Base-by-base conservation (phyloP, 495 filamentous ascomycete genomes). In the Niebla homalea region DNA sequence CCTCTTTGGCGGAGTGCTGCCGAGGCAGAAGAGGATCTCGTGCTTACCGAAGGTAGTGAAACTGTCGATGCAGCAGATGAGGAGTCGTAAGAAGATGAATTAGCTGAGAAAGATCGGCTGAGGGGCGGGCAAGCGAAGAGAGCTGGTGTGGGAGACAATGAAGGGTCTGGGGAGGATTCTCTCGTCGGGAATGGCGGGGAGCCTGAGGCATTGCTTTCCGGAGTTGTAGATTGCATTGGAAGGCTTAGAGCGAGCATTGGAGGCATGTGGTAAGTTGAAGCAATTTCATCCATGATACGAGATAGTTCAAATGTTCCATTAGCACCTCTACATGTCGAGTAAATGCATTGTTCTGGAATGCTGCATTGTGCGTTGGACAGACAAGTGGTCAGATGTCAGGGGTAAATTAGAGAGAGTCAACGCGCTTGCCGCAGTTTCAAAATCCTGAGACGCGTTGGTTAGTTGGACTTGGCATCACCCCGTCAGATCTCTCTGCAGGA, bases 71-170 rank as follows among this genome's bases (percentile, higher is more conserved):
- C 70, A 74, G 50, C 75, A 66, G 19, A 70, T 22, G 81, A 83
- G 19, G 87, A 92, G 32, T 77, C 73, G 39, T 83, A 81, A 32
- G 88, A 93, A 22, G 81, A 84, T 20, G 88, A 93, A 29, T 78
- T 74, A 43, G 83, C 81, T 36, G 88, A 94, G 51, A 88, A 72
- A 50, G 80, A 85, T 29, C 87, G 80, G 49, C 79, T 81, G 46
- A 81, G 76, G n/a, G 70, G 73, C 18, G 58, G 53, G 48, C 56
- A 63, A 5, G 62, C 53, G 32, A 44, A 57, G n/a, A 64, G 18
- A 15, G 59, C 56, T 25, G 62, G 62, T 4, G 59, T 62, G 12
- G 62, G 61, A 37, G 61, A 62, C 6, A 48, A 43, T 4, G 61
- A 64, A 6, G 59, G 62, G 48, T 59, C 62, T 35, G 70, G 57